phyloP scores from a whole-genome alignment of 2,329 filamentous ascomycete species.

The Diaporthe helianthi region DNA sequence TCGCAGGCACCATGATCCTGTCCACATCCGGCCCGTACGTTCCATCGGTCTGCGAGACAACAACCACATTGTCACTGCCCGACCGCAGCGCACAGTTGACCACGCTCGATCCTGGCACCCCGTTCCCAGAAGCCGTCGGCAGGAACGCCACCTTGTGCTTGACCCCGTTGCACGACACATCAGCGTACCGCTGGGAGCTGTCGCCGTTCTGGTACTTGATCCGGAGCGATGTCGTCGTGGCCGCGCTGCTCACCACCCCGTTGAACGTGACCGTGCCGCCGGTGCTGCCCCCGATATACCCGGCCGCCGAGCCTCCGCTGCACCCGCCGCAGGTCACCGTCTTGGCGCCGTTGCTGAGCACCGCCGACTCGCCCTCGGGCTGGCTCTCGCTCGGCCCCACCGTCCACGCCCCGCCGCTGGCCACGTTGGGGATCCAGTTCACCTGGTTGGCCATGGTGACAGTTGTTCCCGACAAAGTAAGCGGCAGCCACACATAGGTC shows the following conservation, averaged over 20 bases:
- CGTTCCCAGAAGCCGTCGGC: conserved; percentile 50
- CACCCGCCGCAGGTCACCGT: conserved; percentile 59
- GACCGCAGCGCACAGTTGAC: conserved; percentile 55
- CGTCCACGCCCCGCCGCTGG: conserved; percentile 35
- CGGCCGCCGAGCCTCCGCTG: conserved; percentile 57
- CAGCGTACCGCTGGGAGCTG: conserved; percentile 56
- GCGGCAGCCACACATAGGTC: conserved; percentile 72
- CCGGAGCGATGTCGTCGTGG: conserved; percentile 57
- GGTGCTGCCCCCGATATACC: conserved; percentile 60
- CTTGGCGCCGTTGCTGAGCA: conserved; percentile 53
- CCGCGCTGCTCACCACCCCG: conserved; percentile 50
- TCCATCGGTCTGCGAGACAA: conserved; percentile 50
- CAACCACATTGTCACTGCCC: conserved; percentile 56
- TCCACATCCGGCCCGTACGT: conserved; percentile 60
- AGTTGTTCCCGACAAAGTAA: conserved; percentile 59
- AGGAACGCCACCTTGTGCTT: conserved; percentile 59
- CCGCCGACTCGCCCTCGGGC: conserved; percentile 59
- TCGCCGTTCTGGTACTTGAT: conserved; percentile 66
- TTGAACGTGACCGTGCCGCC: conserved; percentile 56
- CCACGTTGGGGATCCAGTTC: conserved; percentile 56
- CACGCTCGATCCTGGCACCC: conserved; percentile 50
- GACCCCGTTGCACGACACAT: conserved; percentile 63
- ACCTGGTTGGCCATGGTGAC: conserved; percentile 60
- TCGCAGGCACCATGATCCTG: conserved; percentile 56
- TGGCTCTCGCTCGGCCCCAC: conserved; percentile 52